A percentile compares a stretch with the other conserved stretches of the same genome.
phyloP scores from a whole-genome alignment of 805 yeast species.

The Saccharomyces eubayanus region DNA sequence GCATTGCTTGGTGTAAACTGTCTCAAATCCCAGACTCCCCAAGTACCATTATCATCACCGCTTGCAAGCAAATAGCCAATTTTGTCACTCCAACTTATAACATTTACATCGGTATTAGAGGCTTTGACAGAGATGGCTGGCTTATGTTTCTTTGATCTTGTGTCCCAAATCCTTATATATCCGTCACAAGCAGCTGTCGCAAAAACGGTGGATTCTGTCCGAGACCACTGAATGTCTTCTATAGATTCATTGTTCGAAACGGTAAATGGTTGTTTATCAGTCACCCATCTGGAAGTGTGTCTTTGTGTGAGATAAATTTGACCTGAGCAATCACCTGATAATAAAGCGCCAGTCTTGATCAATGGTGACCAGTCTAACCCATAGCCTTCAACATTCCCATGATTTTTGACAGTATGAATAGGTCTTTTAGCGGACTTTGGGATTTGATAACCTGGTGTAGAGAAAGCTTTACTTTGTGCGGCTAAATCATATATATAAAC shows the following conservation, averaged over 20 bases:
- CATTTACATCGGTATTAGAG: constrained; percentile 79
- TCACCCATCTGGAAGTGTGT: constrained; percentile 70
- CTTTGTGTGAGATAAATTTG: constrained; percentile 71
- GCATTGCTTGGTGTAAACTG: constrained; percentile 51
- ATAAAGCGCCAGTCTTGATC: constrained; percentile 65
- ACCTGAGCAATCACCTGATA: constrained; percentile 87
- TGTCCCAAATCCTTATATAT: constrained; percentile 78
- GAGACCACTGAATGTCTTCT: constrained; percentile 96
- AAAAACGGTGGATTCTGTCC: constrained; percentile 83
- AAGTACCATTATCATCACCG: constrained; percentile 94
- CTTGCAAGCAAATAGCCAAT: constrained; percentile 82
- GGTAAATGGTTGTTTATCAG: constrained; percentile 72
- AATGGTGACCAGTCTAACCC: constrained; percentile 96
- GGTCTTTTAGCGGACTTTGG: constrained; percentile 76
- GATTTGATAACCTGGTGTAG: constrained; percentile 75
- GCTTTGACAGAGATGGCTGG: constrained; percentile 84
- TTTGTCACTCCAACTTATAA: constrained; percentile 88
- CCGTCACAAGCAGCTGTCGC: constrained; percentile 95
- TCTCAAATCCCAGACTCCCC: constrained; percentile 98
- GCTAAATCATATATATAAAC: constrained; percentile 76
- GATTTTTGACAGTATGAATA: constrained; percentile 67
- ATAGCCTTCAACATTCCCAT: constrained; percentile 95
- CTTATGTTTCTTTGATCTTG: constrained; percentile 82
- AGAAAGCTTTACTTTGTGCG: constrained; percentile 73
- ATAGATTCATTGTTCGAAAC: constrained; percentile 63